Base-by-base conservation (phyloP, 306 rosid species). In the Geum urbanum region DNA sequence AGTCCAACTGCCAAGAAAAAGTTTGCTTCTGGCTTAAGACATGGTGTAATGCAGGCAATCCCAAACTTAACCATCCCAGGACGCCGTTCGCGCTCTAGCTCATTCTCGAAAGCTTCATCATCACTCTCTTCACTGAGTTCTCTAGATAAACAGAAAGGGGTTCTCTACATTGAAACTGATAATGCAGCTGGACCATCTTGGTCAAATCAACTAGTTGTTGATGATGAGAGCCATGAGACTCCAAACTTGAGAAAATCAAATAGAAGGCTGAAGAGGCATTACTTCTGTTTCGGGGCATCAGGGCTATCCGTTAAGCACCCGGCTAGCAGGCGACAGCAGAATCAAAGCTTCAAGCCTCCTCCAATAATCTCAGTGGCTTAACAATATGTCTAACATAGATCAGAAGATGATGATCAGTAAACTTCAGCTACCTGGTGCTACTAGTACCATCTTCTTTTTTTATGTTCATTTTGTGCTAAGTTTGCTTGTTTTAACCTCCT, bases 1-100 rank as follows among this genome's bases (percentile, higher is more conserved):
- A 94, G 99, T 83, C 99, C 99, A n/a, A 78, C 91, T 11, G 96
- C 97, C 9, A 94, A 91, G 85, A 94, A 94, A 81, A 94, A 90
- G 48, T 84, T 89, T 49, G 98, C 98, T 19, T 84, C 91, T 1
- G 98, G 96, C 24, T 45, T 89, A 52, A 79, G 80, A 76, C 88
- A 81, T 20, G 94, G 95, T 22, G 87, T 84, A 13, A 66, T 84
- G 84, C 96, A 89, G 74, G 82, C 91, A 46, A 58, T 83, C 46
- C 94, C 96, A 44, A 94, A 81, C 63, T 79, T 73, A 35, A 75
- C 79, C 40, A 82, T 77, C 70, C 92, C 90, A 14, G 80, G 37
- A 32, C 37, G 83, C 1, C 72, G 91, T 37, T 85, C 96, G 0
- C 84, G 97, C 54, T 92, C 98, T 5, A 92, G 98, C 69, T 92